Conservation (phyloP, 1,139 yeast species). For the Diutina pseudorugosa region DNA sequence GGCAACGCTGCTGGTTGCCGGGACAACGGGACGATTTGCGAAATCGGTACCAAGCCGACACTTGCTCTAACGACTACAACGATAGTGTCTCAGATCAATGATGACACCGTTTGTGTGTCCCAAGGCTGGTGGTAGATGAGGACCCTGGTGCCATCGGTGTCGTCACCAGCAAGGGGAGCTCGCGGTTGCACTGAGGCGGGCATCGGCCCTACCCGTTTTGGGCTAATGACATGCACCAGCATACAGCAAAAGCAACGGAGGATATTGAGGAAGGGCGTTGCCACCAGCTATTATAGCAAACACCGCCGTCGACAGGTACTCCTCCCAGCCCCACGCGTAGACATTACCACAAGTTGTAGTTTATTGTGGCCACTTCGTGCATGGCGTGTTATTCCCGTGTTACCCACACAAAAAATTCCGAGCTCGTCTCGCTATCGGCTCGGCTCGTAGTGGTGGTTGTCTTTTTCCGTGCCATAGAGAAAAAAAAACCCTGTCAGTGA, state of each 20-base stretch:
- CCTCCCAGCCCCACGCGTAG: neutral
- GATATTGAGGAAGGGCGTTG: neutral
- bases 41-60: neutral
- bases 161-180: neutral
- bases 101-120: neutral
- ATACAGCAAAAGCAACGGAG: neutral
- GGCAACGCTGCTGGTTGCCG: neutral
- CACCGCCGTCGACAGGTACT: neutral
- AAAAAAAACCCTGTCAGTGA: neutral
- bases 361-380: too few relatives aligned
- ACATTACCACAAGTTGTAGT: too few relatives aligned
- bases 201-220: neutral
- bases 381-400: too few relatives aligned
- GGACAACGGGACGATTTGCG: neutral
- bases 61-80: neutral
- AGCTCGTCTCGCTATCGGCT: too few relatives aligned
- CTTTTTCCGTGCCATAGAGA: too few relatives aligned
- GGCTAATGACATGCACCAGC: constrained; percentile 1
- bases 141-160: neutral
- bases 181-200: neutral
- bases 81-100: neutral
- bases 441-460: too few relatives aligned
- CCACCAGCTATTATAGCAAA: neutral
- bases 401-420: too few relatives aligned
- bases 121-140: too few relatives aligned